phyloP scores from a whole-genome alignment of 352 stramenopile species.

The Pilasporangium apinafurcum region DNA sequence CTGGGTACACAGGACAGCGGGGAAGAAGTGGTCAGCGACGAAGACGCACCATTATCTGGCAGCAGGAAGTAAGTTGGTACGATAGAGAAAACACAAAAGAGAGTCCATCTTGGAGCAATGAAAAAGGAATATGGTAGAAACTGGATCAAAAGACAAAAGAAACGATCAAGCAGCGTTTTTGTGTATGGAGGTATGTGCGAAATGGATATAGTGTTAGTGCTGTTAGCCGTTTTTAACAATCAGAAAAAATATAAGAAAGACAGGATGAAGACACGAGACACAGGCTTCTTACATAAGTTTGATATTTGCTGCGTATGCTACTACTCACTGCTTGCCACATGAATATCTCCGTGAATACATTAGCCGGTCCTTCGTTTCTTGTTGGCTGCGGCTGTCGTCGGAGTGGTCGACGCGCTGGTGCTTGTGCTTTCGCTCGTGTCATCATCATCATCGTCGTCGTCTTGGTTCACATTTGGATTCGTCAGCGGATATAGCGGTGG shows the following conservation, averaged over 20 bases:
- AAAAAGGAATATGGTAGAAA: no score
- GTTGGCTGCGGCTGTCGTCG: slow-evolving; percentile 6
- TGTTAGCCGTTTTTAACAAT: no score
- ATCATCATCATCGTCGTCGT: slow-evolving; percentile 6
- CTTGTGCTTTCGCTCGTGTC: slow-evolving; percentile 20
- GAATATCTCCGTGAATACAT: no score
- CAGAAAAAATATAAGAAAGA: not conserved
- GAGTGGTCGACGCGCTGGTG: slow-evolving; percentile 14
- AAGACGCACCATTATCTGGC: slow-evolving; percentile 18
- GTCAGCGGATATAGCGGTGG: slow-evolving; percentile 5
- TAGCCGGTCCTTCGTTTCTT: slow-evolving; percentile 9
- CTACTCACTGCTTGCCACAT: no score
- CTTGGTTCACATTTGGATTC: slow-evolving; percentile 4
- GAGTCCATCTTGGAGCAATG: no score
- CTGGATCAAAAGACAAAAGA: no score
- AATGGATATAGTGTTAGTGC: no score
- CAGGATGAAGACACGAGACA: not conserved
- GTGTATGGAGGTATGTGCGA: no score
- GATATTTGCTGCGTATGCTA: not conserved
- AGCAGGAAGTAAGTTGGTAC: not conserved
- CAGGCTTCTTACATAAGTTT: not conserved
- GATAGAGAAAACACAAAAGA: not conserved
- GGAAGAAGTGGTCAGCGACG: slow-evolving; percentile 41
- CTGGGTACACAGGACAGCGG: slow-evolving; percentile 53
- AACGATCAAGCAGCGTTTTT: not conserved